Evolutionary conservation across 371 early-diverging fungal genomes (phyloP).

Genomic region (Batkoa obscura): DNA sequence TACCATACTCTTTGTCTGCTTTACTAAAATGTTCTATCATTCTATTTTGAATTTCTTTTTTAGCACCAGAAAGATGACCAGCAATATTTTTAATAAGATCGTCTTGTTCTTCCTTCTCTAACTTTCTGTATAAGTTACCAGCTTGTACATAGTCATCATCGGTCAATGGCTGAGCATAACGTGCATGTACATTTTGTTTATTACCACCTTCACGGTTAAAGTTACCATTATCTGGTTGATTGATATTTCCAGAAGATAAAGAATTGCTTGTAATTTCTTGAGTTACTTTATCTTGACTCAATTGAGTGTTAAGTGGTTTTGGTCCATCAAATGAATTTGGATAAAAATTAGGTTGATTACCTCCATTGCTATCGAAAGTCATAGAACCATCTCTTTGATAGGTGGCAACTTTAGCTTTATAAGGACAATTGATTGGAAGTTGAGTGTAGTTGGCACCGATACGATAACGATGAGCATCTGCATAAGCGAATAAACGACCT

Average conservation of each 20-base stretch:
- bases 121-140: conserved; percentile 22
- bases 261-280: conserved; percentile 8
- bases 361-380: conserved; percentile 24
- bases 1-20: conserved; percentile 35
- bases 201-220: neutral
- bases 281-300: neutral
- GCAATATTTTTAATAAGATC: conserved; percentile 25
- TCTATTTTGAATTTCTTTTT: conserved; percentile 29
- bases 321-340: conserved; percentile 30
- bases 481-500: conserved; percentile 55
- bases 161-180: conserved; percentile 26
- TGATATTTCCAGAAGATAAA: neutral
- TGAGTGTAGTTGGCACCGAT: conserved; percentile 53
- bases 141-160: conserved; percentile 36
- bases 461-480: conserved; percentile 59
- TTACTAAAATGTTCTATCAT: conserved; percentile 31
- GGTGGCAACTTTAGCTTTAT: conserved; percentile 25
- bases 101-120: conserved; percentile 22
- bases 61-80: conserved; percentile 22
- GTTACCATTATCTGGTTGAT: no score
- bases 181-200: conserved; percentile 21
- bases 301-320: no score
- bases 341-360: conserved; percentile 31
- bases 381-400: conserved; percentile 48
- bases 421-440: conserved; percentile 49